Conservation (phyloP, 2,329 filamentous ascomycete genomes). For the Aureobasidium leucospermi region DNA sequence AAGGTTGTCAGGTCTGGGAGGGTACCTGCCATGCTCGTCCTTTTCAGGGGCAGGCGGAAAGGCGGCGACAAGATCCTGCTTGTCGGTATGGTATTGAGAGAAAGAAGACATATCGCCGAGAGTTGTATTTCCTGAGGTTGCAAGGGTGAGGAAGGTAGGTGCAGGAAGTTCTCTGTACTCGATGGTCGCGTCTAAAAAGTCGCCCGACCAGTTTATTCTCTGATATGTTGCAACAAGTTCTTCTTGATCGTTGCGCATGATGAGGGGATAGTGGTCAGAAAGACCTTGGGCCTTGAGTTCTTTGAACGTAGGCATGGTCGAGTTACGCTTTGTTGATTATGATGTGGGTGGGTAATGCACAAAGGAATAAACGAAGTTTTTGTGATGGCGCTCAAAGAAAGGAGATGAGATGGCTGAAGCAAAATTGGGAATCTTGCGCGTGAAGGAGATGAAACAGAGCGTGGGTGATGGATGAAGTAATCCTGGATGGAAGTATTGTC, state of each 20-base stretch:
- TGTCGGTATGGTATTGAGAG: background rate
- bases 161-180: background rate
- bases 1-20: background rate
- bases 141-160: background rate
- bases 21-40: background rate
- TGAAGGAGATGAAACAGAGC: background rate
- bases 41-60: background rate
- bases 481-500: background rate
- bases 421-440: background rate
- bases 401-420: background rate
- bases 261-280: background rate
- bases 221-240: background rate
- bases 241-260: background rate
- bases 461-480: background rate
- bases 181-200: background rate
- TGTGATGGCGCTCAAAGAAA: background rate
- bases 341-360: background rate
- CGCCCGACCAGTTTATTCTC: background rate
- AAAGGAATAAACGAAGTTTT: background rate
- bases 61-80: background rate
- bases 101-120: background rate
- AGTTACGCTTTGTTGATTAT: background rate
- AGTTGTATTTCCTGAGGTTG: background rate
- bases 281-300: background rate
- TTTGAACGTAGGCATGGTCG: background rate